Base-by-base conservation (phyloP, 768 basidiomycete genomes). In the Psilocybe cyanescens region DNA sequence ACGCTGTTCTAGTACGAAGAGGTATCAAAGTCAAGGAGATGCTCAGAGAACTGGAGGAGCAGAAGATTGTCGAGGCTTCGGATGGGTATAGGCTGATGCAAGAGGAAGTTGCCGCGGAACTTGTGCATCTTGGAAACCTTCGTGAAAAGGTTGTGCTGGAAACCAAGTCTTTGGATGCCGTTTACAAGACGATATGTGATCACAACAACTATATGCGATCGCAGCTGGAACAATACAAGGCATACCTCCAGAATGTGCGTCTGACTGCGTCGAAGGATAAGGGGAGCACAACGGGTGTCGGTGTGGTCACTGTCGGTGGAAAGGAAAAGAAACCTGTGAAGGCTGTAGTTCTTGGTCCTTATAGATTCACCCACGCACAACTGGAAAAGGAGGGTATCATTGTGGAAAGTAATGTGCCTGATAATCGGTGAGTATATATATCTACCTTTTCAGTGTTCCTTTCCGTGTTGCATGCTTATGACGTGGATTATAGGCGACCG, bases 1-100 rank as follows among this genome's bases (percentile, higher is more conserved):
- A 99, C 71, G 93, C 94, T 31, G 91, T 90, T 28, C 87, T 99
- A 30, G 97, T 99, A 31, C 87, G 97, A 44, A 95, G 91, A 71
- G 97, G 97, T 35, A 97, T 99, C 86, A 99, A 99, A 72, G 97
- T 99, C 70, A 98, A 99, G 81, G 96, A 98, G 80, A 97, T 99
- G 92, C 81, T 99, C 33, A 87, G 96, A 55, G 97, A 99, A 75
- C 81, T 99, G 49, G 97, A 98, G 74, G 92, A 96, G 71, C 83
- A 88, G 54, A 90, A 91, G 70, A 83, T 98, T 54, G 87, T 98
- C 39, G 95, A 98, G 50, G 80, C 81, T 17, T 53, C 72, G 47
- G 97, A 99, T 69, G 90, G 90, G 17, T 97, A 89, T 79, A 92
- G 86, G 76, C 87, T 99, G 62, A 96, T 99, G 92, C 94, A 96